Evolutionary conservation across 805 yeast genomes (phyloP).

Genomic region (Myxozyma neotropica): DNA sequence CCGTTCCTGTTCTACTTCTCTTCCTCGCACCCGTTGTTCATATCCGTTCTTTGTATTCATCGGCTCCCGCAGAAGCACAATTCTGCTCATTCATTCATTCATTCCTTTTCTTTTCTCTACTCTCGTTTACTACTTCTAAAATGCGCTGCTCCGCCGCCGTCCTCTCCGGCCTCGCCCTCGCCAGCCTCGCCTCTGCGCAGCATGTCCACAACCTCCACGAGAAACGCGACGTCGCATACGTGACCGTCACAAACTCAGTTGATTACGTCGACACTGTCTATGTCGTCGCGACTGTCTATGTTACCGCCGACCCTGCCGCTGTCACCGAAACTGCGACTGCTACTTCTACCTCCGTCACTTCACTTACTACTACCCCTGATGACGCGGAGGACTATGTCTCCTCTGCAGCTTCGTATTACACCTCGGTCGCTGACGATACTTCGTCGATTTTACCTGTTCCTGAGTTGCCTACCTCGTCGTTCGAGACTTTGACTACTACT

Average conservation of each 20-base stretch:
- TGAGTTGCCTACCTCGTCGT: background rate
- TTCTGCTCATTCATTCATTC: slow-evolving; percentile 18
- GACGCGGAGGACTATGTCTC: background rate
- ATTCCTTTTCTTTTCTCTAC: background rate
- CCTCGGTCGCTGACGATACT: background rate
- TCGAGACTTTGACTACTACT: background rate
- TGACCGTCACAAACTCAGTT: slow-evolving; percentile 24
- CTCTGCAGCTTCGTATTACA: background rate
- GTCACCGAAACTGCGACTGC: slow-evolving; percentile 6
- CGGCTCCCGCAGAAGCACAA: slow-evolving; percentile 33
- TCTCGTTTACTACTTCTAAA: background rate
- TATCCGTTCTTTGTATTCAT: background rate
- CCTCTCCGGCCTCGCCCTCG: slow-evolving; percentile 19
- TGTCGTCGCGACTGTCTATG: slow-evolving; percentile 23
- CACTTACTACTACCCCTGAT: background rate
- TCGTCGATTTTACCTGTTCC: slow-evolving; percentile 6
- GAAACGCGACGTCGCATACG: slow-evolving; percentile 29
- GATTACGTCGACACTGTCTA: slow-evolving; percentile 22
- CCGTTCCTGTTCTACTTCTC: background rate
- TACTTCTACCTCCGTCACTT: slow-evolving; percentile 7
- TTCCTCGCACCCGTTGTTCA: background rate
- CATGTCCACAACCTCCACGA: slow-evolving; percentile 12
- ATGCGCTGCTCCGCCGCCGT: slow-evolving; percentile 15
- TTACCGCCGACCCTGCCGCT: slow-evolving; percentile 12
- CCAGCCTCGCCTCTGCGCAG: slow-evolving; percentile 13